These are phyloP conservation scores for Phytopythium mirpurense DNA, from an alignment of 352 stramenopile species.

Conservation along the genomic window DNA sequence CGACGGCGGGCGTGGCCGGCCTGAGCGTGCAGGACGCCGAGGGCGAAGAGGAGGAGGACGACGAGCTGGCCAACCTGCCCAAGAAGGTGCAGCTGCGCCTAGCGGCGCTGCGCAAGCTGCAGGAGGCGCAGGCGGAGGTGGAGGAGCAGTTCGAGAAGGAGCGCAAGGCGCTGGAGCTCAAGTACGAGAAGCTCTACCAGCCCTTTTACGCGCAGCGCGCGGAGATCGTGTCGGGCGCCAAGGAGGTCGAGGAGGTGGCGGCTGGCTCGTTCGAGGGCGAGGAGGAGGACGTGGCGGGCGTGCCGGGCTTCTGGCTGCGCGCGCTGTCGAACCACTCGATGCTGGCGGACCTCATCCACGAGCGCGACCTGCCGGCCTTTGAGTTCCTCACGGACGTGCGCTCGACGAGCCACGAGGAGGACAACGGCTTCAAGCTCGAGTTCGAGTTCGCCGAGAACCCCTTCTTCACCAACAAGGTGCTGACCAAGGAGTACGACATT, in stretches of 20 bases:
- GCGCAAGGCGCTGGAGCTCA: slow-evolving; percentile 75
- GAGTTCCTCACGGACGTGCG: slow-evolving; percentile 73
- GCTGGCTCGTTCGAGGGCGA: neutral
- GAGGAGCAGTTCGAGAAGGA: slow-evolving; percentile 86
- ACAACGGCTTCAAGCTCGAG: slow-evolving; percentile 86
- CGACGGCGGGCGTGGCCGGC: slow-evolving; percentile 30
- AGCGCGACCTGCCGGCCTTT: slow-evolving; percentile 74
- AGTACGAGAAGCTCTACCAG: slow-evolving; percentile 88
- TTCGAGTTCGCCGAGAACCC: slow-evolving; percentile 80
- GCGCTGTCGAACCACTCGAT: slow-evolving; percentile 84
- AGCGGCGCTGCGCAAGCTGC: slow-evolving; percentile 63
- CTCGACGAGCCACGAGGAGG: slow-evolving; percentile 67
- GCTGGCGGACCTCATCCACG: slow-evolving; percentile 71
- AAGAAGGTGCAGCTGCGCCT: slow-evolving; percentile 72
- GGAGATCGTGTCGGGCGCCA: slow-evolving; percentile 68
- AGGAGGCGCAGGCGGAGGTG: slow-evolving; percentile 67
- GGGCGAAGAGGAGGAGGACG: slow-evolving; percentile 40
- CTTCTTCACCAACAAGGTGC: slow-evolving; percentile 71
- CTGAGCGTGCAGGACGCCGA: slow-evolving; percentile 22
- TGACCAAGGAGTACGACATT: slow-evolving; percentile 86
- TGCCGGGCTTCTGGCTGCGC: slow-evolving; percentile 84
- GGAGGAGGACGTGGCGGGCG: slow-evolving; percentile 56
- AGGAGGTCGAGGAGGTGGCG: slow-evolving; percentile 56
- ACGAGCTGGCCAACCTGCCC: slow-evolving; percentile 56
- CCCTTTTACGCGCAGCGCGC: slow-evolving; percentile 73